phyloP scores from a whole-genome alignment of 2,329 filamentous ascomycete genomes.

The Elsinoe australis region DNA sequence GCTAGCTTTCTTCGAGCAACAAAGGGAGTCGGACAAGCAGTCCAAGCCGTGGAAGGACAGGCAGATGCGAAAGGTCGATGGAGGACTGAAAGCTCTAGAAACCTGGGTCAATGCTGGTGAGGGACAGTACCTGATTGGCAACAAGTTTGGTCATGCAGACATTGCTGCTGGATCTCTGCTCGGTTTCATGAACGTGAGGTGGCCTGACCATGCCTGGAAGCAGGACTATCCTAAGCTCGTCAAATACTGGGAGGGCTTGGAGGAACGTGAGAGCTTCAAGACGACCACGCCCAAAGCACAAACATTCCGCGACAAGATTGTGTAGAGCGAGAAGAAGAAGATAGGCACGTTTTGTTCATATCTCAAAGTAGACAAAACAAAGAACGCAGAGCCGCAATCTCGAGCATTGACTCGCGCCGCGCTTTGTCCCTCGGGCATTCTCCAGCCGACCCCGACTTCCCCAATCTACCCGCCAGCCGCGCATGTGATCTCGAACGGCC shows the following conservation, averaged over 20 bases:
- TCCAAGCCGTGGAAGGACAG: conserved; percentile 30
- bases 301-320: conserved; percentile 32
- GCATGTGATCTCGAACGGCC: conserved; percentile 12
- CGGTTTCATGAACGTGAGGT: conserved; percentile 31
- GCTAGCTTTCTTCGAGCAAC: conserved; percentile 32
- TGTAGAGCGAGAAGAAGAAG: conserved; percentile 22
- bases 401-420: neutral
- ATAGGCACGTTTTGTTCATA: neutral
- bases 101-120: conserved; percentile 26
- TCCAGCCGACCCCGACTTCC: conserved; percentile 2
- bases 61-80: conserved; percentile 32
- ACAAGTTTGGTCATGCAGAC: conserved; percentile 32
- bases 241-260: conserved; percentile 40
- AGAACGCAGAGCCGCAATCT: conserved; percentile 11
- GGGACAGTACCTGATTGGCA: conserved; percentile 28
- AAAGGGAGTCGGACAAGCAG: conserved; percentile 26
- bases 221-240: conserved; percentile 31
- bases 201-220: conserved; percentile 30
- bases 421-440: conserved; percentile 4
- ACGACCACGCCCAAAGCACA: conserved; percentile 30
- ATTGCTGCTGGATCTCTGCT: conserved; percentile 30
- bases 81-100: conserved; percentile 29
- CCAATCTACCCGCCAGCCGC: neutral
- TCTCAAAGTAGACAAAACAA: conserved; percentile 1
- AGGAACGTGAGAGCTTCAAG: conserved; percentile 38